These are phyloP conservation scores for Paecilomyces sp. DNA, from an alignment of 2,329 filamentous ascomycete genomes.

Conservation along the genomic window DNA sequence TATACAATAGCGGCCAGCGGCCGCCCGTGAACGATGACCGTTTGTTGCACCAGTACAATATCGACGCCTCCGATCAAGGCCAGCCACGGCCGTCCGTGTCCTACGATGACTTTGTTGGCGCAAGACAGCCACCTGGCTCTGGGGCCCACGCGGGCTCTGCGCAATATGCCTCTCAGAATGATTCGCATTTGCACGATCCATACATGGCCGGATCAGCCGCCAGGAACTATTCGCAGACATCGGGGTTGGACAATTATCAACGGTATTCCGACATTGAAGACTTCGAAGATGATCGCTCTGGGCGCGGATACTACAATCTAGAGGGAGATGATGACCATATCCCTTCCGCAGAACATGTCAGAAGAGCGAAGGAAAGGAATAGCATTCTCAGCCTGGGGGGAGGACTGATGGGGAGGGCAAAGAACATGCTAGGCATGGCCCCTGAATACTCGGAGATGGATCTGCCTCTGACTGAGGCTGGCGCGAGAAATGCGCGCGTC, in stretches of 20 bases:
- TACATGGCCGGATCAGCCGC: constrained; percentile 29
- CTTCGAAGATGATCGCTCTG: constrained; percentile 68
- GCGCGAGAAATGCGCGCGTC: constrained; percentile 42
- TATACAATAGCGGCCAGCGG: constrained; percentile 67
- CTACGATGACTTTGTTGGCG: constrained; percentile 91
- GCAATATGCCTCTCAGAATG: constrained; percentile 23
- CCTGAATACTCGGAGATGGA: constrained; percentile 95
- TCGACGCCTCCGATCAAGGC: constrained; percentile 56
- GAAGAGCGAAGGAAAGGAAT: constrained; percentile 68
- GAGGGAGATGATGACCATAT: constrained; percentile 52
- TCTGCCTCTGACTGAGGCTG: constrained; percentile 78
- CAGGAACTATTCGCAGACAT: constrained; percentile 63
- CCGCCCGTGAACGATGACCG: constrained; percentile 77
- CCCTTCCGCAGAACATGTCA: constrained; percentile 39
- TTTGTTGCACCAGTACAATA: constrained; percentile 66
- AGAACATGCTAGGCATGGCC: constrained; percentile 84
- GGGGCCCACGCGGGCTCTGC: constrained; percentile 35
- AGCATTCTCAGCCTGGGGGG: constrained; percentile 83
- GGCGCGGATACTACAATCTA: constrained; percentile 65
- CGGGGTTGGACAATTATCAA: constrained; percentile 79
- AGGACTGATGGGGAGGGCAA: constrained; percentile 77
- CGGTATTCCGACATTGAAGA: constrained; percentile 88
- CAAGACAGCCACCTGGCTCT: constrained; percentile 44
- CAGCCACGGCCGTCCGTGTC: constrained; percentile 75
- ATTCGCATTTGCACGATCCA: constrained; percentile 29